A percentile compares a stretch with the other conserved stretches of the same genome.
phyloP scores from a whole-genome alignment of 2,329 filamentous ascomycete genomes.

The Neonectria neomacrospora region DNA sequence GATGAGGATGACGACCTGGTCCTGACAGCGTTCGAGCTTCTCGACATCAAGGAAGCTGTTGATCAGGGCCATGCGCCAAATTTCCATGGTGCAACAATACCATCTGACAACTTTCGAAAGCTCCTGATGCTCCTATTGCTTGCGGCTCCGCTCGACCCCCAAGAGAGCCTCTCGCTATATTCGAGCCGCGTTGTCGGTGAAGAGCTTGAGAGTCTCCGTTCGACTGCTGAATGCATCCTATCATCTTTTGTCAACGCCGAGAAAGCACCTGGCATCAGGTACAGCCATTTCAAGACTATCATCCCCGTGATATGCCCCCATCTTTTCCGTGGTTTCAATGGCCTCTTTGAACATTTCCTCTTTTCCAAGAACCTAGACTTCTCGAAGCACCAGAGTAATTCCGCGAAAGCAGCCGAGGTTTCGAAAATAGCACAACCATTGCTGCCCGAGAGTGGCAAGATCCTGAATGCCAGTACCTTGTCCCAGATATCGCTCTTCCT shows the following conservation, averaged over 20 bases:
- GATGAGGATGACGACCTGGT: constrained; percentile 72
- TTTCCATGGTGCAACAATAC: constrained; percentile 74
- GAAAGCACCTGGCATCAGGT: constrained; percentile 70
- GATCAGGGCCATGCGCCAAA: constrained; percentile 61
- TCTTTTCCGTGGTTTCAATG: constrained; percentile 74
- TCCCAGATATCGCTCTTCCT: constrained; percentile 81
- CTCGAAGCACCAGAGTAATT: constrained; percentile 59
- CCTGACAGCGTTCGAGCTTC: constrained; percentile 73
- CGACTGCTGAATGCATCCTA: constrained; percentile 72
- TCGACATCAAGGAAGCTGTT: constrained; percentile 72
- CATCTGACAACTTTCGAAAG: constrained; percentile 77
- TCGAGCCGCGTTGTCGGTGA: constrained; percentile 65
- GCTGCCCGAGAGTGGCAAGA: constrained; percentile 64
- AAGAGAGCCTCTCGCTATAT: constrained; percentile 73
- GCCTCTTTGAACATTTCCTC: constrained; percentile 79
- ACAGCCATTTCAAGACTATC: constrained; percentile 68
- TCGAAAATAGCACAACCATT: constrained; percentile 58
- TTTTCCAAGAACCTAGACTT: constrained; percentile 79
- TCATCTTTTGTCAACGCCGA: constrained; percentile 74
- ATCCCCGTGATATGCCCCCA: constrained; percentile 71
- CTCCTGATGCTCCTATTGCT: constrained; percentile 77
- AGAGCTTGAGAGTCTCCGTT: constrained; percentile 68
- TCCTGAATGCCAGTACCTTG: constrained; percentile 71
- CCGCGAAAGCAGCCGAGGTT: constrained; percentile 26
- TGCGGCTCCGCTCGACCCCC: constrained; percentile 70